These are phyloP conservation scores for Passalora sequoiae DNA, from an alignment of 2,329 filamentous ascomycete species.

Conservation along the genomic window DNA sequence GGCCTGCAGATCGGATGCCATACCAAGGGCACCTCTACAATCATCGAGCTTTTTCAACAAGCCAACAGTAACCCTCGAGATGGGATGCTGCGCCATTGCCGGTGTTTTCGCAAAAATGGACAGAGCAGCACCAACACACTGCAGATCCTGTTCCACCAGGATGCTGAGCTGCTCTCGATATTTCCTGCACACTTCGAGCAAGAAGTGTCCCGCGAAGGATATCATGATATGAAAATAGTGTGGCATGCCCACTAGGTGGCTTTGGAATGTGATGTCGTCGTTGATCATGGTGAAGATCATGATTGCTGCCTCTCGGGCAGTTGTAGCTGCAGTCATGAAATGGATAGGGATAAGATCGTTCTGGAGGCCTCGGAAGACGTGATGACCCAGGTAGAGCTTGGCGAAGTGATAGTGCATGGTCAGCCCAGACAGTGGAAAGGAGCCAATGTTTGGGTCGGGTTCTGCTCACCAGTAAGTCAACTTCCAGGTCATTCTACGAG, in stretches of 20 bases:
- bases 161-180: conserved; percentile 30
- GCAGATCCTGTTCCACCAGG: conserved; percentile 15
- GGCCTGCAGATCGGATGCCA: conserved; percentile 11
- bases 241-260: conserved; percentile 43
- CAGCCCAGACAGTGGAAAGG: conserved; percentile 29
- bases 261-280: conserved; percentile 41
- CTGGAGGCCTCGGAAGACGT: conserved; percentile 46
- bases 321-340: conserved; percentile 44
- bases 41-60: conserved; percentile 16
- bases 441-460: conserved; percentile 42
- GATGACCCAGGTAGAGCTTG: conserved; percentile 49
- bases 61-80: conserved; percentile 14
- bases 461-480: conserved; percentile 18
- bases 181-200: conserved; percentile 46
- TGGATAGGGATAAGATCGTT: conserved; percentile 46
- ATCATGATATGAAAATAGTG: conserved; percentile 52
- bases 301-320: conserved; percentile 45
- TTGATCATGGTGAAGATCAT: conserved; percentile 44
- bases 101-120: conserved; percentile 14
- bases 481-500: conserved; percentile 21
- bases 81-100: conserved; percentile 12
- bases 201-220: conserved; percentile 50
- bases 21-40: conserved; percentile 13
- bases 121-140: conserved; percentile 12
- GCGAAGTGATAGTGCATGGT: conserved; percentile 52